Base-by-base conservation (phyloP, 2,329 filamentous ascomycete species). In the Scytalidium sp. region DNA sequence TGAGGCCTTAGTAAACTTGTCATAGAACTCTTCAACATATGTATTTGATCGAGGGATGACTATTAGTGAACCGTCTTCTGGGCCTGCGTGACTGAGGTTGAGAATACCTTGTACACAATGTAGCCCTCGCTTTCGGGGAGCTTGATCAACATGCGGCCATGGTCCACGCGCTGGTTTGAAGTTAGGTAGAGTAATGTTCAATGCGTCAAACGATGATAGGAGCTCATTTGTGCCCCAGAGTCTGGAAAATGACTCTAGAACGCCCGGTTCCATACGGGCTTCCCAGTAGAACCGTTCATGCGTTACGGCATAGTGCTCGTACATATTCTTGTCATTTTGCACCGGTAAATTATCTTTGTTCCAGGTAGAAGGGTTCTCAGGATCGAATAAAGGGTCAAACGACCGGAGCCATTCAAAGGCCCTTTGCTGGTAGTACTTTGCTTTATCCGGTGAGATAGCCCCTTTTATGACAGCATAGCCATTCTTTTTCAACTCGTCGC, bases 81-180 rank as follows among this genome's bases (percentile, higher is more conserved):
- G 61, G 3, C 64, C 65, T 42, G 60, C 61, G 11, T 56, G 61
- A 8, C 56, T 51, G 1, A 66, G 48, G 52, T 75, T 75, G 3
- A 75, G 66, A 1, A 76, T 61, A 3, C 73, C 73, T 55, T 75
- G 72, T n/a, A 69, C 59, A 56, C 71, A 74, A 9, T 67, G 62
- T 51, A 74, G 70, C 1, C 70, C 72, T 19, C 60, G 61, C 46
- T 63, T 64, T 2, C 56, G 47, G 2, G 64, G 66, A 42, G 67
- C 61, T 52, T 71, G 68, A 47, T 71, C 68, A 45, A 69, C 65
- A 52, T 70, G 69, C 4, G 67, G 66, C 68, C 67, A 70, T 13
- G 32, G 19, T 20, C 32, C 32, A 21, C 45, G 45, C 4, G 48
- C 41, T 15, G 21, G 39, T n/a, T 23, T 23, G n/a, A 43, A 43